phyloP scores from a whole-genome alignment of 306 rosid genomes.

The Lagenaria siceraria region DNA sequence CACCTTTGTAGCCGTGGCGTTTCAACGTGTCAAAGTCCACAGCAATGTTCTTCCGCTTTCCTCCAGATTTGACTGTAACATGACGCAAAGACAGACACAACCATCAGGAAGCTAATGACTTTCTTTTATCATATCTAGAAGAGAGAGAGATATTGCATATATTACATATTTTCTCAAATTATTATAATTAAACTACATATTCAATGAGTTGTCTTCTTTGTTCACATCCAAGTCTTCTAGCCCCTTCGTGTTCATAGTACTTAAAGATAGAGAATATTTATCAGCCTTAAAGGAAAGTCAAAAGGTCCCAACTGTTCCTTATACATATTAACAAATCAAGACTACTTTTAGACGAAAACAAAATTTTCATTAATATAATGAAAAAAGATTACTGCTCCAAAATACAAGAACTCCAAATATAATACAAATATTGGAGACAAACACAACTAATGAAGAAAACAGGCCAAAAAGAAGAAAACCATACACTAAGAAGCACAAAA shows the following conservation, averaged over 20 bases:
- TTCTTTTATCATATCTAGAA: background rate
- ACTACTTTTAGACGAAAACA: background rate
- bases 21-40: conserved; percentile 68
- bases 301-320: background rate
- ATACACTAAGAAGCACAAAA: too few relatives aligned
- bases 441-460: too few relatives aligned
- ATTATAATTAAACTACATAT: background rate
- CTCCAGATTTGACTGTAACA: conserved; percentile 41
- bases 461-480: too few relatives aligned
- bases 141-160: background rate
- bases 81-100: background rate
- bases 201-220: background rate
- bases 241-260: background rate
- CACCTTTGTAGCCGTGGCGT: conserved; percentile 70
- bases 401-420: too few relatives aligned
- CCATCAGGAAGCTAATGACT: background rate
- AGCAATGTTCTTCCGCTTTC: conserved; percentile 38
- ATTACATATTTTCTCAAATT: background rate
- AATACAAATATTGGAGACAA: too few relatives aligned
- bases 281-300: background rate
- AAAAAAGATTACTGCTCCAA: too few relatives aligned
- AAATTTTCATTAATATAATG: too few relatives aligned
- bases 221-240: background rate
- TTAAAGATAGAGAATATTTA: background rate
- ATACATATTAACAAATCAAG: too few relatives aligned